These are phyloP conservation scores for Lagerstroemia speciosa DNA, from an alignment of 345 rosid genomes.

Conservation along the genomic window DNA sequence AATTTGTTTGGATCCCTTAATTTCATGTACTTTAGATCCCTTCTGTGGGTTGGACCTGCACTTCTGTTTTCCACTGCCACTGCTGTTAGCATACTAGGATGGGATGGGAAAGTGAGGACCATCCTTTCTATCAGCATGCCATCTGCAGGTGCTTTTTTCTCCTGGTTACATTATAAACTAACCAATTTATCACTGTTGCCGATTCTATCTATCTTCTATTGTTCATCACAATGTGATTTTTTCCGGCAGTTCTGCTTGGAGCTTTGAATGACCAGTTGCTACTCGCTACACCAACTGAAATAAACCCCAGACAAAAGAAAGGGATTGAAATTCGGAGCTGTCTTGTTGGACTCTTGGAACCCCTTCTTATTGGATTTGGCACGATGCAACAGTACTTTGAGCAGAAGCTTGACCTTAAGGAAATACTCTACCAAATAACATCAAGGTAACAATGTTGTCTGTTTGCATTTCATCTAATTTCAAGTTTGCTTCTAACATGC, in stretches of 20 bases:
- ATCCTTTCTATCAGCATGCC: conserved; percentile 84
- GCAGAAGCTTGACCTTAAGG: conserved; percentile 88
- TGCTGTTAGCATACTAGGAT: conserved; percentile 76
- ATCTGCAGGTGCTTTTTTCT: conserved; percentile 47
- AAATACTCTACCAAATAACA: conserved; percentile 86
- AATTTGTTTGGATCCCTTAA: conserved; percentile 32
- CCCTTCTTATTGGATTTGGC: conserved; percentile 95
- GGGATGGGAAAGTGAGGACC: conserved; percentile 93
- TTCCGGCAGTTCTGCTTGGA: conserved; percentile 68
- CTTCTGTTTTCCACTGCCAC: conserved; percentile 90
- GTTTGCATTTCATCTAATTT: neutral
- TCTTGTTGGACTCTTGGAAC: conserved; percentile 95
- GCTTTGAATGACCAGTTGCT: conserved; percentile 87
- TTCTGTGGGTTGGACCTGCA: conserved; percentile 97
- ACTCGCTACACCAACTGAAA: conserved; percentile 75
- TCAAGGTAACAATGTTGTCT: conserved; percentile 42
- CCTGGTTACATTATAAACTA: conserved; percentile 8
- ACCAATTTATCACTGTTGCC: neutral
- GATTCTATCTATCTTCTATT: conserved; percentile 4
- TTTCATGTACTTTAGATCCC: conserved; percentile 70
- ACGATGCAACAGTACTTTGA: conserved; percentile 93
- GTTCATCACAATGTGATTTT: conserved; percentile 13
- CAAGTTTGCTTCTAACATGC: neutral
- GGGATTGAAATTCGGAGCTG: conserved; percentile 82
- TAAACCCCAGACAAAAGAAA: conserved; percentile 82